These are phyloP conservation scores for Parascedosporium putredinis DNA, from an alignment of 2,329 filamentous ascomycete genomes.

Conservation along the genomic window DNA sequence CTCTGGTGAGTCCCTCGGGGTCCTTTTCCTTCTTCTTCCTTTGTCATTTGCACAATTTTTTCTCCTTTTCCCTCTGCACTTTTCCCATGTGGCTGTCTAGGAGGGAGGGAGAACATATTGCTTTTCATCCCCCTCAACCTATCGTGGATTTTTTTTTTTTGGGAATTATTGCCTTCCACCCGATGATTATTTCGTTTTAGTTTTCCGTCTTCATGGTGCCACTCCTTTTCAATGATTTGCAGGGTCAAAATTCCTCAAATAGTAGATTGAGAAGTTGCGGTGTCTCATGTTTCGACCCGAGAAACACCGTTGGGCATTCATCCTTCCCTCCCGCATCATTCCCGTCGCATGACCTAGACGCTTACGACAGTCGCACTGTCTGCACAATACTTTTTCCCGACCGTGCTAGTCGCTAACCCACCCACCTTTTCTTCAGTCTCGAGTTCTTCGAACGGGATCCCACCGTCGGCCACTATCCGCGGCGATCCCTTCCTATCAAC, in stretches of 20 bases:
- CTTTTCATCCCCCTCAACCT: no score
- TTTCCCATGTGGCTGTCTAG: no score
- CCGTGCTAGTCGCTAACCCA: no score
- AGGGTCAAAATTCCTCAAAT: no score
- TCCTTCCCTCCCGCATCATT: neutral
- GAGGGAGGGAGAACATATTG: no score
- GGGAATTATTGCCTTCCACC: neutral
- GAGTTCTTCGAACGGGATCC: conserved; percentile 29
- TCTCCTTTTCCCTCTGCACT: conserved; percentile 12
- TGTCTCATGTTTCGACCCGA: conserved; percentile 8
- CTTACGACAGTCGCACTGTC: neutral
- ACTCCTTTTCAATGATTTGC: no score
- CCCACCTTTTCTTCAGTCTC: conserved; percentile 28
- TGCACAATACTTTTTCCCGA: neutral
- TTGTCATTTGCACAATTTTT: conserved; percentile 5
- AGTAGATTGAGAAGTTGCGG: no score
- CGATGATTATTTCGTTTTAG: neutral
- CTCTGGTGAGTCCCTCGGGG: conserved; percentile 32
- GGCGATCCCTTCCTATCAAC: conserved; percentile 35
- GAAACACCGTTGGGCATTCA: conserved; percentile 11
- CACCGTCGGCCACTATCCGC: conserved; percentile 45
- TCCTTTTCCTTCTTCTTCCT: conserved; percentile 6
- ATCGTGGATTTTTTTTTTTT: neutral
- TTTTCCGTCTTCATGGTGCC: conserved; percentile 1
- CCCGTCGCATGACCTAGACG: neutral